A percentile compares a stretch with the other conserved stretches of the same genome.
Conservation (phyloP, 2,329 filamentous ascomycete species). For the Incumbomyces lentus region DNA sequence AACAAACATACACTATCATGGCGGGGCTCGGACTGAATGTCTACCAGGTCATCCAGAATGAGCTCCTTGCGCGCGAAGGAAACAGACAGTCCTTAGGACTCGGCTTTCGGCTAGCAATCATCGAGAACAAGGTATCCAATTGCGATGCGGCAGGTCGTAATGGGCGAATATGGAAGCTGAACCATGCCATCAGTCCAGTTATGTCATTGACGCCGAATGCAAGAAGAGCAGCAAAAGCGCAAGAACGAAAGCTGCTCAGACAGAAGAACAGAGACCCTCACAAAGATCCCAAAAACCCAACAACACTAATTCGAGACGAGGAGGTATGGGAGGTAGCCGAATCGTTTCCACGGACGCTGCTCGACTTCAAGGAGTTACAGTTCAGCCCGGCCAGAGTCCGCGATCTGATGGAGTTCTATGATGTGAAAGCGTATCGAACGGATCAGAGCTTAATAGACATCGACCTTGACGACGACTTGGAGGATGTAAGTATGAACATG, state of each 20-base stretch:
- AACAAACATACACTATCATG: neutral
- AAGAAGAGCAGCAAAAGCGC: slow-evolving; percentile 8
- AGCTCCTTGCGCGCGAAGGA: slow-evolving; percentile 15
- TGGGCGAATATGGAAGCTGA: slow-evolving; percentile 11
- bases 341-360: slow-evolving; percentile 12
- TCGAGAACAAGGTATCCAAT: slow-evolving; percentile 14
- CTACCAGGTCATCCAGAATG: slow-evolving; percentile 20
- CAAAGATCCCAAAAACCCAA: slow-evolving; percentile 15
- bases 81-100: slow-evolving; percentile 12
- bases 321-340: slow-evolving; percentile 13
- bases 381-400: slow-evolving; percentile 15
- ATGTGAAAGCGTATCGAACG: slow-evolving; percentile 12
- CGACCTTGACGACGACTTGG: slow-evolving; percentile 6
- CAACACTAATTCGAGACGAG: slow-evolving; percentile 13
- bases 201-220: slow-evolving; percentile 11
- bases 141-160: slow-evolving; percentile 11
- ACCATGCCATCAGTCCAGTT: slow-evolving; percentile 11
- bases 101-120: slow-evolving; percentile 12
- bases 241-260: slow-evolving; percentile 10
- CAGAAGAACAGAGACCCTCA: slow-evolving; percentile 7
- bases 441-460: slow-evolving; percentile 12
- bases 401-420: slow-evolving; percentile 14
- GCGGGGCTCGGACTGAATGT: slow-evolving; percentile 16
- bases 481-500: slow-evolving; percentile 11
- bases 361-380: slow-evolving; percentile 16